A percentile compares a stretch with the other conserved stretches of the same genome.
Evolutionary conservation across 2,329 filamentous ascomycete genomes (phyloP).

Genomic region (Colletotrichum spaethianum): DNA sequence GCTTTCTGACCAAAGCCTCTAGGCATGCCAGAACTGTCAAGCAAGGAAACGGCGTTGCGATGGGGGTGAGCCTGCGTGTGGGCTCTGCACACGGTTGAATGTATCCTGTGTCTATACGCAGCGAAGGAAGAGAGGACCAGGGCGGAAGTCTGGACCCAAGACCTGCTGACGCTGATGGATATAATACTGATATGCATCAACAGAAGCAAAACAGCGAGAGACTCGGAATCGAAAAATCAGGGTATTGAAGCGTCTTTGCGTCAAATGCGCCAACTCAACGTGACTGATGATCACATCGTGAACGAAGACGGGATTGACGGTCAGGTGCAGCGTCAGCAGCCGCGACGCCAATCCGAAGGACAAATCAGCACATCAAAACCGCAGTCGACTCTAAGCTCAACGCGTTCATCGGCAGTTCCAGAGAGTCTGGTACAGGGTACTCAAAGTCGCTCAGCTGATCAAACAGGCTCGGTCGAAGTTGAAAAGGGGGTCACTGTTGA

Average conservation of each 20-base stretch:
- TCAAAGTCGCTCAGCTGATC: background rate
- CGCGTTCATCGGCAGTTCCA: background rate
- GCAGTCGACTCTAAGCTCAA: background rate
- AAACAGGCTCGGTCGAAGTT: background rate
- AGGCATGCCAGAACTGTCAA: constrained; percentile 36
- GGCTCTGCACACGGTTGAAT: constrained; percentile 17
- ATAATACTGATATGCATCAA: background rate
- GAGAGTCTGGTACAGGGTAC: background rate
- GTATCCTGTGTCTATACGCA: constrained; percentile 33
- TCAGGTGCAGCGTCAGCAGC: background rate
- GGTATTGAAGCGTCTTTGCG: constrained; percentile 12
- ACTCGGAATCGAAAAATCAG: constrained; percentile 4
- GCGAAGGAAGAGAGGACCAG: constrained; percentile 34
- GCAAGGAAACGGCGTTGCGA: constrained; percentile 37
- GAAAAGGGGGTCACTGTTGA: background rate
- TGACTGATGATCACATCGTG: background rate
- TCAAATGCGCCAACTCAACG: constrained; percentile 6
- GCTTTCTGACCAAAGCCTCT: background rate
- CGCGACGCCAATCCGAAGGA: background rate
- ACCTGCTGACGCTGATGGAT: too few species aligned
- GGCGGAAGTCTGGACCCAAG: constrained; percentile 21
- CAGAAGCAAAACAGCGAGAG: constrained; percentile 17
- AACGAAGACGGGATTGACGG: background rate
- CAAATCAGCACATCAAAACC: too few species aligned
- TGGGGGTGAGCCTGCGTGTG: constrained; percentile 29